These are phyloP conservation scores for Coix lacrymajobi DNA, from an alignment of 176 grass and related monocot species.

Conservation along the genomic window DNA sequence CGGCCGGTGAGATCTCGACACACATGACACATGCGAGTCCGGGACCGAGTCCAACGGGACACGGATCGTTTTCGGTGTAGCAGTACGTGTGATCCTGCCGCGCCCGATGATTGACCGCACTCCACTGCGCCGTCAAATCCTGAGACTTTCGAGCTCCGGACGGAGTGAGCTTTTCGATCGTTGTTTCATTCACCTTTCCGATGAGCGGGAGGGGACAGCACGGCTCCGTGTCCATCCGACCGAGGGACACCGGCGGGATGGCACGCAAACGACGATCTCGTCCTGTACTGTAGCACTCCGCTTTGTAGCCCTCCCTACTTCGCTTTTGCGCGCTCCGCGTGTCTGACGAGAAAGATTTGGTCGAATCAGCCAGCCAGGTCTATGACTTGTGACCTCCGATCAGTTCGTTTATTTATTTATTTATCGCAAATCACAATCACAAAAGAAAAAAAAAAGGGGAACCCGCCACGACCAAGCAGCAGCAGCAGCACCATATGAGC, in stretches of 20 bases:
- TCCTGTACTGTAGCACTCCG: not conserved
- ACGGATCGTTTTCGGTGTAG: not conserved
- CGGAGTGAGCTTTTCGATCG: not conserved
- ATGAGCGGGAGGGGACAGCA: conserved; percentile 38
- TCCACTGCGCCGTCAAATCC: not conserved
- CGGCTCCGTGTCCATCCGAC: conserved; percentile 30
- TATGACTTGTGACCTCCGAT: not conserved
- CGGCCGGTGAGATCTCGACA: not conserved
- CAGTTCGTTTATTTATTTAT: not conserved
- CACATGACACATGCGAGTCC: not conserved
- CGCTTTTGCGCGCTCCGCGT: not conserved
- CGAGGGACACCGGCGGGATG: conserved; percentile 17
- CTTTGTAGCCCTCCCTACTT: not conserved
- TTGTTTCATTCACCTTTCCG: not conserved
- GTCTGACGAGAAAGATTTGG: not conserved
- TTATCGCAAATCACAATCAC: not conserved
- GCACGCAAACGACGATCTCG: not conserved
- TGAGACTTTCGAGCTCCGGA: not conserved
- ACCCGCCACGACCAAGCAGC: too few relatives aligned
- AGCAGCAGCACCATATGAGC: not conserved
- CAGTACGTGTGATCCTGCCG: not conserved
- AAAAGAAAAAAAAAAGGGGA: not conserved
- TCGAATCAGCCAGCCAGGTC: not conserved
- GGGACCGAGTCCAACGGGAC: not conserved
- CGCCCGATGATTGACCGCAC: not conserved